These are phyloP conservation scores for Fomitopsis pinicola DNA, from an alignment of 1,284 basidiomycete genomes.

Conservation along the genomic window DNA sequence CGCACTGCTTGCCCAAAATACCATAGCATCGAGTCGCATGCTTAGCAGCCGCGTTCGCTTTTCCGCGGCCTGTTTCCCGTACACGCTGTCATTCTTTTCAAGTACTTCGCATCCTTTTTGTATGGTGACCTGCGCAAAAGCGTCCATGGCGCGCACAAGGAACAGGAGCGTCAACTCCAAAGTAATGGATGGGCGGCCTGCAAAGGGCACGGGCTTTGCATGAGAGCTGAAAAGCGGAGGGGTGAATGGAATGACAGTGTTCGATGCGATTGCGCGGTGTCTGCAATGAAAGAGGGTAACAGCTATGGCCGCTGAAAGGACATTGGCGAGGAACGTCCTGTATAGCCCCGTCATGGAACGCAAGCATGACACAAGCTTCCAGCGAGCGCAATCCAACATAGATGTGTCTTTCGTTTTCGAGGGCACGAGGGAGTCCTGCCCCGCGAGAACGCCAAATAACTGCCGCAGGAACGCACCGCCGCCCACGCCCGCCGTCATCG, in stretches of 20 bases:
- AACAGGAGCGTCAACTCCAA: constrained; percentile 66
- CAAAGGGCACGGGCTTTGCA: constrained; percentile 6
- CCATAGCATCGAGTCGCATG: constrained; percentile 55
- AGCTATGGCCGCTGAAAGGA: constrained; percentile 52
- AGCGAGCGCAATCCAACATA: background rate
- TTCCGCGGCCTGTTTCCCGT: constrained; percentile 11
- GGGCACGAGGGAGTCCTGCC: background rate
- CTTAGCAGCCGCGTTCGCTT: constrained; percentile 25
- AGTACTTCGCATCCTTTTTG: constrained; percentile 23
- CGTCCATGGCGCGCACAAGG: constrained; percentile 67
- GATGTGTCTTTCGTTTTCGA: background rate
- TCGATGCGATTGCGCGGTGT: constrained; percentile 14
- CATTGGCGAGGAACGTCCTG: constrained; percentile 53
- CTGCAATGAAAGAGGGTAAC: constrained; percentile 53
- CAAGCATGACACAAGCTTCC: constrained; percentile 5
- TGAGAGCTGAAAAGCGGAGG: background rate
- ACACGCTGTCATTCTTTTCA: constrained; percentile 8
- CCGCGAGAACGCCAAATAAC: constrained; percentile 34
- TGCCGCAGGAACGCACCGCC: constrained; percentile 53
- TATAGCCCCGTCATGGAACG: constrained; percentile 32
- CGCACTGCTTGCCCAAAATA: constrained; percentile 73
- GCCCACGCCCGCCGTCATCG: constrained; percentile 57
- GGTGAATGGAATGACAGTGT: background rate
- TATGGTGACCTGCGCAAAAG: constrained; percentile 48
- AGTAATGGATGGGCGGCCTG: constrained; percentile 43